A percentile compares a stretch with the other conserved stretches of the same genome.
These are phyloP conservation scores for Aspergillus fumigatus DNA, from an alignment of 2,329 filamentous ascomycete species.

Conservation along the genomic window DNA sequence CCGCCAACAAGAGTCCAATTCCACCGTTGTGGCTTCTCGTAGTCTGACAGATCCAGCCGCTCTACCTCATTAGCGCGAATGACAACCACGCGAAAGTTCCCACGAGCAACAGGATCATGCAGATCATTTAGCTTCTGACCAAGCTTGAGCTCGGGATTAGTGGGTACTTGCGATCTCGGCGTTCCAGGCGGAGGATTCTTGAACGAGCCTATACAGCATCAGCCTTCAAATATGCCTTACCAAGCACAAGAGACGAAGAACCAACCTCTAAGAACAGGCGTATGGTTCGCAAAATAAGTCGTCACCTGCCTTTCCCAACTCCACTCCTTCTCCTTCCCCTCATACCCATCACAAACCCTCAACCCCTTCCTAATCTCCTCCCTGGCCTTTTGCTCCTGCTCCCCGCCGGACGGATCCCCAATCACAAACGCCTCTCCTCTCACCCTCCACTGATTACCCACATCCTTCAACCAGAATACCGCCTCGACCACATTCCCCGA, in stretches of 20 bases:
- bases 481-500: slow-evolving; percentile 71
- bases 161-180: slow-evolving; percentile 50
- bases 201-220: slow-evolving; percentile 53
- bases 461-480: slow-evolving; percentile 71
- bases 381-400: slow-evolving; percentile 46
- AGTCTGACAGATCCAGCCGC: slow-evolving; percentile 65
- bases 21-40: slow-evolving; percentile 59
- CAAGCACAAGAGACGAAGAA: slow-evolving; percentile 6
- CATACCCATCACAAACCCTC: slow-evolving; percentile 40
- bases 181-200: slow-evolving; percentile 66
- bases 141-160: slow-evolving; percentile 42
- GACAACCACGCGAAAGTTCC: slow-evolving; percentile 80
- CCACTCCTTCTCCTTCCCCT: slow-evolving; percentile 50
- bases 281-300: slow-evolving; percentile 84
- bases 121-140: slow-evolving; percentile 66
- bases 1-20: slow-evolving; percentile 57
- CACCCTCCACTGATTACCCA: slow-evolving; percentile 77
- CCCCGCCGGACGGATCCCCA: slow-evolving; percentile 60
- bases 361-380: slow-evolving; percentile 56
- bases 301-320: slow-evolving; percentile 76
- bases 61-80: slow-evolving; percentile 80
- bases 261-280: slow-evolving; percentile 69
- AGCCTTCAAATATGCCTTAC: background rate
- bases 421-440: slow-evolving; percentile 73
- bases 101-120: slow-evolving; percentile 63